A percentile compares a stretch with the other conserved stretches of the same genome.
phyloP scores from a whole-genome alignment of 345 rosid genomes.

The Garcia nutans region DNA sequence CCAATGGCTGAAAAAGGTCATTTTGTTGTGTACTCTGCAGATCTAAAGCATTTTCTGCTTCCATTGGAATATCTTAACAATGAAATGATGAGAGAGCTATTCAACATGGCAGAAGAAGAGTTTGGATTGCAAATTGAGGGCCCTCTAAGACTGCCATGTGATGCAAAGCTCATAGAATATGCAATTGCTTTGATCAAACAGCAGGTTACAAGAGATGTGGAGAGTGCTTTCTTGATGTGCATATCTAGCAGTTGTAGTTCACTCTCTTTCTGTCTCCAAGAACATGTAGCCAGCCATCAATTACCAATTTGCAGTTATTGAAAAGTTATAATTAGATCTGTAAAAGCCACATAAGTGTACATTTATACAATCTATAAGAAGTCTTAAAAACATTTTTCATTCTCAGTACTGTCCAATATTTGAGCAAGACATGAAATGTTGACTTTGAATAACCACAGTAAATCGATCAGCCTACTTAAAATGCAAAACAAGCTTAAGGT shows the following conservation, averaged over 20 bases:
- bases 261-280: not conserved
- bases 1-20: slow-evolving; percentile 10
- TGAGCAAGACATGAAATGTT: not conserved
- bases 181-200: slow-evolving; percentile 9
- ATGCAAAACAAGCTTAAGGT: no score
- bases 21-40: slow-evolving; percentile 15
- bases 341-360: not conserved
- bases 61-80: slow-evolving; percentile 11
- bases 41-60: slow-evolving; percentile 11
- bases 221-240: not conserved
- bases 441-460: not conserved
- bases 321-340: not conserved
- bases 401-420: not conserved
- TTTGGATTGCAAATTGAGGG: not conserved
- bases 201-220: slow-evolving; percentile 6
- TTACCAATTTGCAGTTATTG: slow-evolving; percentile 2
- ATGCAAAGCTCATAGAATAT: slow-evolving; percentile 9
- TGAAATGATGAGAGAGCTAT: slow-evolving; percentile 4
- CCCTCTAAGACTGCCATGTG: slow-evolving; percentile 3
- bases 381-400: not conserved
- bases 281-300: not conserved
- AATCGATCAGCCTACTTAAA: no score
- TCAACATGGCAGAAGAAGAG: slow-evolving; percentile 4
- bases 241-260: not conserved
- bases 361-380: not conserved